Conservation (phyloP, 2,329 filamentous ascomycete genomes). For the Trichoderma breve region DNA sequence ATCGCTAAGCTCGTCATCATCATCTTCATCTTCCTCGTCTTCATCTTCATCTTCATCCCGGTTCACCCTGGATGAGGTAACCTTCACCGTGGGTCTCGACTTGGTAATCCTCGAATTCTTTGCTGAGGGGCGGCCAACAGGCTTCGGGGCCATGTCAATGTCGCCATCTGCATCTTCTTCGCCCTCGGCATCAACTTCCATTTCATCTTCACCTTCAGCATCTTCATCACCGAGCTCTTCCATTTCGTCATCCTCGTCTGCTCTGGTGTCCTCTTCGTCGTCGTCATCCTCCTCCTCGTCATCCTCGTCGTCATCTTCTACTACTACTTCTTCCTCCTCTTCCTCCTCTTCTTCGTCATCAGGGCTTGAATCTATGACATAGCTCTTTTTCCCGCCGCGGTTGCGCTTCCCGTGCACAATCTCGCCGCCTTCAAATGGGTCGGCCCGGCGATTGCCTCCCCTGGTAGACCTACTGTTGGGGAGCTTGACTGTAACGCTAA, state of each 20-base stretch:
- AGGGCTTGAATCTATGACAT: constrained; percentile 56
- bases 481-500: constrained; percentile 50
- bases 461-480: constrained; percentile 50
- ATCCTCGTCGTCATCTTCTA: constrained; percentile 40
- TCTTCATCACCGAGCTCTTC: constrained; percentile 38
- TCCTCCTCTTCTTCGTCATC: constrained; percentile 44
- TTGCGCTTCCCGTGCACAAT: constrained; percentile 52
- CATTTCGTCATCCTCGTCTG: constrained; percentile 40
- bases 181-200: constrained; percentile 47
- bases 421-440: constrained; percentile 45
- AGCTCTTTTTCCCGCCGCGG: constrained; percentile 57
- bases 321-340: constrained; percentile 46
- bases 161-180: constrained; percentile 46
- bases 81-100: constrained; percentile 36
- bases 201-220: constrained; percentile 44
- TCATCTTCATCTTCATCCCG: constrained; percentile 44
- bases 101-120: constrained; percentile 43
- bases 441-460: constrained; percentile 37
- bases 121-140: constrained; percentile 36
- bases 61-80: constrained; percentile 34
- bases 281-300: constrained; percentile 46
- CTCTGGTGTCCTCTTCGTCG: constrained; percentile 34
- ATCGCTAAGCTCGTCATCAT: constrained; percentile 57
- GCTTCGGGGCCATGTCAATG: constrained; percentile 43
- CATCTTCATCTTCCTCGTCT: constrained; percentile 50